A percentile compares a stretch with the other conserved stretches of the same genome.
Conservation (phyloP, 257 asterid genomes). For the Solanum habrochaites region DNA sequence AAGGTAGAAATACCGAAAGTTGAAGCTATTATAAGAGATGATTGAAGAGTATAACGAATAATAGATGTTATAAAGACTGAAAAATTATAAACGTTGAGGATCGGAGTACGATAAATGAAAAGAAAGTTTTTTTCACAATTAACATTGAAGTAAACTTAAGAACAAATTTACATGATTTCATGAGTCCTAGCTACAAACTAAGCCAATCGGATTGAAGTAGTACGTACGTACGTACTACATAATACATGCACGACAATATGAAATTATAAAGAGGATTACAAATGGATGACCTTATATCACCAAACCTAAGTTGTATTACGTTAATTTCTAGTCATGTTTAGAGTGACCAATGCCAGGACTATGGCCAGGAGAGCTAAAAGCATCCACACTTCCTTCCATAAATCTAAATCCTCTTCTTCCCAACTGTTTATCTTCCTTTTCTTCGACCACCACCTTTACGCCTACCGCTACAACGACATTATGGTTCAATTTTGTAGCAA, state of each 20-base stretch:
- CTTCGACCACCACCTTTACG: not conserved
- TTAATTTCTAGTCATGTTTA: slow-evolving; percentile 24
- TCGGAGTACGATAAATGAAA: not conserved
- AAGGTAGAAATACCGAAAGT: not conserved
- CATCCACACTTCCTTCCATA: slow-evolving; percentile 28
- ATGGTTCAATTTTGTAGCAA: not conserved
- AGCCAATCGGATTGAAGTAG: not conserved
- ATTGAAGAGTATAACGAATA: too few species aligned
- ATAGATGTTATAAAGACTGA: too few species aligned
- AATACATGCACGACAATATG: not conserved
- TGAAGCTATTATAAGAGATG: not conserved
- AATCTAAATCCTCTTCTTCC: not conserved
- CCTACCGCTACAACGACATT: not conserved
- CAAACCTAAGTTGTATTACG: not conserved
- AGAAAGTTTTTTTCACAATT: not conserved
- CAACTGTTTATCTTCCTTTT: not conserved
- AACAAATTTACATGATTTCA: not conserved
- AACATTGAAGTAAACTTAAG: not conserved
- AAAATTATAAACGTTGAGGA: not conserved
- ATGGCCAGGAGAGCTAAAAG: slow-evolving; percentile 47
- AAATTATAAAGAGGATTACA: not conserved
- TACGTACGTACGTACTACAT: not conserved
- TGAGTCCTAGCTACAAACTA: not conserved
- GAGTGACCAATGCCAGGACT: slow-evolving; percentile 87
- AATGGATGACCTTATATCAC: not conserved